Evolutionary conservation across 495 filamentous ascomycete genomes (phyloP).

Genomic region (Aspergillus mulundensis): DNA sequence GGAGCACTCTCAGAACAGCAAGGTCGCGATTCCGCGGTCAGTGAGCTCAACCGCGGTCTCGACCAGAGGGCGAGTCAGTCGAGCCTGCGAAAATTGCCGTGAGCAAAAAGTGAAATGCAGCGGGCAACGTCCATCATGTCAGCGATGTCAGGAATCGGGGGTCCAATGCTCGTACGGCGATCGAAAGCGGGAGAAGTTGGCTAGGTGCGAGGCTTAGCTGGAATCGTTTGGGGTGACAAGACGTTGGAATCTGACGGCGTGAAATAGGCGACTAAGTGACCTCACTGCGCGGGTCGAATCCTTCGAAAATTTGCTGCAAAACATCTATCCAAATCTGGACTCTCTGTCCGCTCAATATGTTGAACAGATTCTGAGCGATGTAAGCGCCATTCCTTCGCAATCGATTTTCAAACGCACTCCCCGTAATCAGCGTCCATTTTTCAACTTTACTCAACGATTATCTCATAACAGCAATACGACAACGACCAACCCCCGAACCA

Average conservation of each 20-base stretch:
- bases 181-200: slow-evolving; percentile 55
- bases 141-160: slow-evolving; percentile 52
- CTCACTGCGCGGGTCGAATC: slow-evolving; percentile 32
- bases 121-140: slow-evolving; percentile 53
- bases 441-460: not conserved
- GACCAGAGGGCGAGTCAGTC: slow-evolving; percentile 40
- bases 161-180: slow-evolving; percentile 52
- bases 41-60: slow-evolving; percentile 24
- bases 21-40: slow-evolving; percentile 40
- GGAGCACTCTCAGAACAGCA: slow-evolving; percentile 26
- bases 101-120: slow-evolving; percentile 66
- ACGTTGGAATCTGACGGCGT: slow-evolving; percentile 14
- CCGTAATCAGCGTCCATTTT: not conserved
- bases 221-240: not conserved
- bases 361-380: slow-evolving; percentile 32
- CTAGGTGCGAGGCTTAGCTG: slow-evolving; percentile 43
- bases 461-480: slow-evolving; percentile 9
- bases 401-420: not conserved
- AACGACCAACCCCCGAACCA: slow-evolving; percentile 15
- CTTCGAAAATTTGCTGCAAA: slow-evolving; percentile 35
- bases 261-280: slow-evolving; percentile 37
- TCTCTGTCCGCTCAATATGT: slow-evolving; percentile 31
- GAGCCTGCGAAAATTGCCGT: slow-evolving; percentile 70
- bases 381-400: slow-evolving; percentile 14
- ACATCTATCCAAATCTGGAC: slow-evolving; percentile 34